Conservation (phyloP, 2,329 filamentous ascomycete genomes). For the Alternaria ventricosa region DNA sequence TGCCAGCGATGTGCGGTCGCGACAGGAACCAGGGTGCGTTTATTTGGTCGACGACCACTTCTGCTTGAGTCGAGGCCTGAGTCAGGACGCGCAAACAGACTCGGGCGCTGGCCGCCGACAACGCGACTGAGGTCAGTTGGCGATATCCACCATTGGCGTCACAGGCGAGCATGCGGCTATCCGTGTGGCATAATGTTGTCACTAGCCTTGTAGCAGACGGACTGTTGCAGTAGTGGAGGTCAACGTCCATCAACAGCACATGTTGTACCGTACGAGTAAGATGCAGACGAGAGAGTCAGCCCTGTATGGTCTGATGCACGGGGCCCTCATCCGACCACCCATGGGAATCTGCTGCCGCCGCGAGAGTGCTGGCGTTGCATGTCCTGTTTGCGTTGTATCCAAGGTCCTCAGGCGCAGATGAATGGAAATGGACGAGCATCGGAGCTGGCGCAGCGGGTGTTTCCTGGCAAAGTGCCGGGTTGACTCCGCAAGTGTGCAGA, state of each 20-base stretch:
- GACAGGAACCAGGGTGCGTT: slow-evolving; percentile 24
- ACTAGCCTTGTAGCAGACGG: slow-evolving; percentile 9
- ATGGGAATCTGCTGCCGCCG: background rate
- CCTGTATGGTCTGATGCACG: slow-evolving; percentile 29
- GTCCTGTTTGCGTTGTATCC: slow-evolving; percentile 28
- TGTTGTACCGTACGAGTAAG: slow-evolving; percentile 21
- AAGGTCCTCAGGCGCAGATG: background rate
- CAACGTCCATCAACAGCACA: slow-evolving; percentile 11
- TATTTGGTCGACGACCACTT: slow-evolving; percentile 6
- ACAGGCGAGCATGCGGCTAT: background rate
- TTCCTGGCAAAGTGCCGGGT: slow-evolving; percentile 24
- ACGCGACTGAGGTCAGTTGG: background rate
- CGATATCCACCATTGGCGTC: background rate
- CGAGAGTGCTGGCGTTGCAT: background rate
- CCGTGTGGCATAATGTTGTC: slow-evolving; percentile 7
- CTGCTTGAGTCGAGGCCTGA: slow-evolving; percentile 14
- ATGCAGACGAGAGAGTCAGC: slow-evolving; percentile 15
- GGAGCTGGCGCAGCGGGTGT: slow-evolving; percentile 27
- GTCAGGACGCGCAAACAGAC: slow-evolving; percentile 10
- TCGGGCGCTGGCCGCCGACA: background rate
- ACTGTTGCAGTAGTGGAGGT: slow-evolving; percentile 2
- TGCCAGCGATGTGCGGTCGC: slow-evolving; percentile 32
- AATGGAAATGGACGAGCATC: slow-evolving; percentile 15
- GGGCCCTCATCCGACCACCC: slow-evolving; percentile 27
- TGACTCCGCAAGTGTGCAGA: background rate